Evolutionary conservation across 345 rosid genomes (phyloP).

Genomic region (Aquilaria malaccensis): DNA sequence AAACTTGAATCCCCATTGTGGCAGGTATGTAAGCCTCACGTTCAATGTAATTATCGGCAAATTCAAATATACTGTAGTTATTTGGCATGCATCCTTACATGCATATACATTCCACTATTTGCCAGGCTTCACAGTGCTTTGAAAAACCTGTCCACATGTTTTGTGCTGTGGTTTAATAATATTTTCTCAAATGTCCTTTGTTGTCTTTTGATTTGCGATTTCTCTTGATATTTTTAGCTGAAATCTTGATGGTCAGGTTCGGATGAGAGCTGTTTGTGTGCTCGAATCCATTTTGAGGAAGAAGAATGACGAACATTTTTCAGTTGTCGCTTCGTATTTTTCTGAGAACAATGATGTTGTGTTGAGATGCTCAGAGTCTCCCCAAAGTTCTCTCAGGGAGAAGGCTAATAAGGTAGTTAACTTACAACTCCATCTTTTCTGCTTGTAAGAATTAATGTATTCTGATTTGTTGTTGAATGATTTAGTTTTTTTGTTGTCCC

Average conservation of each 20-base stretch:
- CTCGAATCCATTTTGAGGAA: constrained; percentile 86
- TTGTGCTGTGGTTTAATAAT: too few species aligned
- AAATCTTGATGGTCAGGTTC: constrained; percentile 48
- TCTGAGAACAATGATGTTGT: constrained; percentile 59
- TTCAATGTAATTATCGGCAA: too few species aligned
- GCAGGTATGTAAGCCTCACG: constrained; percentile 50
- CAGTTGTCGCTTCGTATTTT: constrained; percentile 61
- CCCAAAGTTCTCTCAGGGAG: constrained; percentile 84
- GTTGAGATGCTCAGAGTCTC: constrained; percentile 71
- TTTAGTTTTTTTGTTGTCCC: too few species aligned
- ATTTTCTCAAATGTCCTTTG: too few species aligned
- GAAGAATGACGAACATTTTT: constrained; percentile 63
- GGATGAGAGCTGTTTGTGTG: constrained; percentile 87
- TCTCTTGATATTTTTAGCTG: not conserved
- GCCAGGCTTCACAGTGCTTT: too few species aligned
- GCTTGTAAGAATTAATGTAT: constrained; percentile 1
- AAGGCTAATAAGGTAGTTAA: constrained; percentile 68
- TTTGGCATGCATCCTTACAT: too few species aligned
- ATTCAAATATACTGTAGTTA: too few species aligned
- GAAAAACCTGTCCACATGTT: too few species aligned
- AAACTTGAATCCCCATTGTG: constrained; percentile 89
- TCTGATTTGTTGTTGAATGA: not conserved
- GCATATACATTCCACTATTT: too few species aligned
- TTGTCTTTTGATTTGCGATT: too few species aligned
- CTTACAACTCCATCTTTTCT: not conserved